A percentile compares a stretch with the other conserved stretches of the same genome.
Evolutionary conservation across 352 stramenopile species (phyloP).

Genomic region (Phytophthora constricta): DNA sequence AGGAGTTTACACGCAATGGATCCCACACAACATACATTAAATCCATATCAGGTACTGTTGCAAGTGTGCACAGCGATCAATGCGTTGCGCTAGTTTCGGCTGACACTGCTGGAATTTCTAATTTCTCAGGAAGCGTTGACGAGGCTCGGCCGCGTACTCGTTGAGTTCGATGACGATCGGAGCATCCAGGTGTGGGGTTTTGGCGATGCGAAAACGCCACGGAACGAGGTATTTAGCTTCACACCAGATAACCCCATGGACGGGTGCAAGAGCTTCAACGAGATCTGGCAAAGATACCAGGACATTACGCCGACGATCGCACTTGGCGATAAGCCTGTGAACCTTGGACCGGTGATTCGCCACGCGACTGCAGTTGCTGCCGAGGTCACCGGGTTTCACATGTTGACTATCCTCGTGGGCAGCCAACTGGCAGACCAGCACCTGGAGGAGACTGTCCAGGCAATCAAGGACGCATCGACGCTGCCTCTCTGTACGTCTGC

Average conservation of each 20-base stretch:
- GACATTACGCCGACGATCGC: conserved; percentile 59
- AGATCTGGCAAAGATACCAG: conserved; percentile 70
- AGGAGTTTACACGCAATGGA: conserved; percentile 69
- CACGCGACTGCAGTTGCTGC: conserved; percentile 57
- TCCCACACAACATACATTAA: conserved; percentile 44
- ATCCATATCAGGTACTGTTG: conserved; percentile 64
- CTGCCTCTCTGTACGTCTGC: conserved; percentile 61
- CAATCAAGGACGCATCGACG: conserved; percentile 73
- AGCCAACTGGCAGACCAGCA: conserved; percentile 64
- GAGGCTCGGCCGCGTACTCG: conserved; percentile 63
- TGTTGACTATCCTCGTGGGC: conserved; percentile 73
- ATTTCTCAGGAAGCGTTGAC: conserved; percentile 27
- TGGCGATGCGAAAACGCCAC: conserved; percentile 59
- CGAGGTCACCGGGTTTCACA: conserved; percentile 68
- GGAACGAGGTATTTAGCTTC: conserved; percentile 51
- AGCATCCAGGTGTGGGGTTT: conserved; percentile 81
- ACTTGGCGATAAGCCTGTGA: conserved; percentile 65
- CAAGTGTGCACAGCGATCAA: not conserved
- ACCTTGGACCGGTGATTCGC: conserved; percentile 75
- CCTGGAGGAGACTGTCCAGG: conserved; percentile 57
- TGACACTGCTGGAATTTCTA: not conserved
- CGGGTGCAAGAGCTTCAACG: conserved; percentile 59
- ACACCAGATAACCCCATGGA: conserved; percentile 41
- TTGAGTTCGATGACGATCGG: conserved; percentile 83
- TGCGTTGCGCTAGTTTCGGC: not conserved